Conservation (phyloP, 805 yeast genomes). For the Wickerhamiella occidentalis region DNA sequence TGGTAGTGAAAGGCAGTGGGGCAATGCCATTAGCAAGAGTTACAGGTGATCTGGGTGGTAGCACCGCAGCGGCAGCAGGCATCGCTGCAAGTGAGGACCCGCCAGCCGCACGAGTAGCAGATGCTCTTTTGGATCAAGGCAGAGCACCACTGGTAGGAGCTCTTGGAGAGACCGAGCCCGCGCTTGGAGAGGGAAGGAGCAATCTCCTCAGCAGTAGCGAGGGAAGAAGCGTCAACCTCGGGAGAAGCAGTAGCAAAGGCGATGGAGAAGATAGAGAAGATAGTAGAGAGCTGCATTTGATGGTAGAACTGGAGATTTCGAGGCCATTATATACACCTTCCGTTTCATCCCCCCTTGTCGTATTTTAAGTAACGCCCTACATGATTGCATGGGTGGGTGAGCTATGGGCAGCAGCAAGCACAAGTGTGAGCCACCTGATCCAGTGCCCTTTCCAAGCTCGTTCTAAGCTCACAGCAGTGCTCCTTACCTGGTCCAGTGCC, state of each 20-base stretch:
- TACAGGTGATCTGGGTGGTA: constrained; percentile 1
- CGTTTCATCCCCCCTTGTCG: too few relatives aligned
- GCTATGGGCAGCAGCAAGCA: too few relatives aligned
- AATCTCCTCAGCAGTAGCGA: neutral
- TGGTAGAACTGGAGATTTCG: too few relatives aligned
- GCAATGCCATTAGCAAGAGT: too few relatives aligned
- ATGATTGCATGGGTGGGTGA: too few relatives aligned
- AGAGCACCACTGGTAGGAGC: neutral
- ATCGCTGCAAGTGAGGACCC: neutral
- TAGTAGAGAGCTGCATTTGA: neutral
- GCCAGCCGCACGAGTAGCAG: constrained; percentile 2
- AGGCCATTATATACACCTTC: too few relatives aligned
- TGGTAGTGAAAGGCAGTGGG: too few relatives aligned
- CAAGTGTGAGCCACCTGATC: too few relatives aligned
- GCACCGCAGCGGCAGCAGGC: constrained; percentile 5
- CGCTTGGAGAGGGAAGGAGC: neutral
- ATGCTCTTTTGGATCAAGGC: neutral
- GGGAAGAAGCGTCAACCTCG: neutral
- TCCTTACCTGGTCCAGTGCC: too few relatives aligned
- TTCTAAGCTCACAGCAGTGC: too few relatives aligned
- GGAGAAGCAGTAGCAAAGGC: neutral
- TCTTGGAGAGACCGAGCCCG: neutral
- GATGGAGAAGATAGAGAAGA: neutral
- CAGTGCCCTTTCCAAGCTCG: too few relatives aligned
- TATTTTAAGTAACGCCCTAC: too few relatives aligned